phyloP scores from a whole-genome alignment of 2,329 filamentous ascomycete species.

The Alternaria brassicae region DNA sequence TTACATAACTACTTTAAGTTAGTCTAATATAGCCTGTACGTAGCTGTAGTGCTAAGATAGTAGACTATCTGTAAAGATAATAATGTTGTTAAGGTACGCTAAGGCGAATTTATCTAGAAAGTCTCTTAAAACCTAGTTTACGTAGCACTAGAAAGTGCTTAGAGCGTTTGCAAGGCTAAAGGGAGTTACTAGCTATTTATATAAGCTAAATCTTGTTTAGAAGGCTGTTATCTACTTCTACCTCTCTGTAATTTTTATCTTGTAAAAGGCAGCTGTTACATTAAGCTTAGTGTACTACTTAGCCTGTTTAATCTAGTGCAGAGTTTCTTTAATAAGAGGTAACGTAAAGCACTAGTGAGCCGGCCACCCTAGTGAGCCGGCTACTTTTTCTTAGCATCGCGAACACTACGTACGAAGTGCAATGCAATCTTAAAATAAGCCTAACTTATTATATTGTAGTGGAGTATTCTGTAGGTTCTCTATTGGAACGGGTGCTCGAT shows the following conservation, averaged over 20 bases:
- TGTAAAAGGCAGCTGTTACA: not conserved
- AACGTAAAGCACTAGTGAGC: too few relatives aligned
- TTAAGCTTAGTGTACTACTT: not conserved
- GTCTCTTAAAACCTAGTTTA: not conserved
- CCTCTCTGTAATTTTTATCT: not conserved
- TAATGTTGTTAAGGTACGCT: not conserved
- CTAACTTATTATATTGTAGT: too few relatives aligned
- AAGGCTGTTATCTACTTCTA: not conserved
- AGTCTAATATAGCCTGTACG: not conserved
- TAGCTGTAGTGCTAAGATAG: not conserved
- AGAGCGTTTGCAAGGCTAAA: too few relatives aligned
- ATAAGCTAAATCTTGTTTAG: too few relatives aligned
- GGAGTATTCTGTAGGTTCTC: too few relatives aligned
- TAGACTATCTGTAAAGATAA: not conserved
- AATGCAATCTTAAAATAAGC: too few relatives aligned
- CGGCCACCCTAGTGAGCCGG: too few relatives aligned
- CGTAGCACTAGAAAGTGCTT: not conserved
- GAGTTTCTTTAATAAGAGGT: too few relatives aligned
- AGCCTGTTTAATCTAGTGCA: not conserved
- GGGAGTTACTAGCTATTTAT: not conserved
- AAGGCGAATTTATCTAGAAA: not conserved
- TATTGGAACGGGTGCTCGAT: too few relatives aligned
- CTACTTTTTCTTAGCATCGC: too few relatives aligned
- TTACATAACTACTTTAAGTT: not conserved
- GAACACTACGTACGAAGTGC: too few relatives aligned